Evolutionary conservation across 176 grass and related monocot genomes (phyloP).

Genomic region (Carex scoparia): DNA sequence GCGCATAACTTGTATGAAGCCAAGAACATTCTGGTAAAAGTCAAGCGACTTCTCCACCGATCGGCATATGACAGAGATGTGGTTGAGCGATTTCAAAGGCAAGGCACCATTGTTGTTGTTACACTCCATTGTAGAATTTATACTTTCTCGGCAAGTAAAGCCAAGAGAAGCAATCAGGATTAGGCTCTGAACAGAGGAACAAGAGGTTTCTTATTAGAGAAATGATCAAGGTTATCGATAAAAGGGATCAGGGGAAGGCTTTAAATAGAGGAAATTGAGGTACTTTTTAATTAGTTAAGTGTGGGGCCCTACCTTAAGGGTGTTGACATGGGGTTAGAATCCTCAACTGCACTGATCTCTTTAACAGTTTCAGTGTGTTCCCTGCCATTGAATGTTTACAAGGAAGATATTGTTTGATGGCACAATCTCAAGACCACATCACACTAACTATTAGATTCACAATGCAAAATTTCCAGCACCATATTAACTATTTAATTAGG

Average conservation of each 20-base stretch:
- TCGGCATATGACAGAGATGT: constrained; percentile 77
- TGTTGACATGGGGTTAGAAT: not conserved
- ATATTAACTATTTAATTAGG: too few species aligned
- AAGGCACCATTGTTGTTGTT: constrained; percentile 23
- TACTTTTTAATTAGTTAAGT: not conserved
- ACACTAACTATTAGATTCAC: too few species aligned
- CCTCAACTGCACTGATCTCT: too few species aligned
- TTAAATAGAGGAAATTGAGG: not conserved
- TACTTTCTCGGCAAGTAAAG: not conserved
- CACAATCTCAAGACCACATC: too few species aligned
- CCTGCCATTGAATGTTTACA: too few species aligned
- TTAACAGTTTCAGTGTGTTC: too few species aligned
- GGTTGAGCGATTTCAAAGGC: constrained; percentile 70
- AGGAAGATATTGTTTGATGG: too few species aligned
- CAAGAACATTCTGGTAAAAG: constrained; percentile 84
- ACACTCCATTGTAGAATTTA: not conserved
- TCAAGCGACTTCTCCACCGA: constrained; percentile 44
- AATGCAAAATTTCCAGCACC: too few species aligned
- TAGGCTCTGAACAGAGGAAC: not conserved
- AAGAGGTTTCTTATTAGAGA: not conserved
- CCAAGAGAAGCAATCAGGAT: not conserved
- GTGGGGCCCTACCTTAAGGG: not conserved
- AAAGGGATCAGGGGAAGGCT: not conserved
- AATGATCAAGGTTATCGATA: not conserved
- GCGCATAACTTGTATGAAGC: constrained; percentile 58